phyloP scores from a whole-genome alignment of 2,329 filamentous ascomycete species.

The Pseudogymnoascus sp. region DNA sequence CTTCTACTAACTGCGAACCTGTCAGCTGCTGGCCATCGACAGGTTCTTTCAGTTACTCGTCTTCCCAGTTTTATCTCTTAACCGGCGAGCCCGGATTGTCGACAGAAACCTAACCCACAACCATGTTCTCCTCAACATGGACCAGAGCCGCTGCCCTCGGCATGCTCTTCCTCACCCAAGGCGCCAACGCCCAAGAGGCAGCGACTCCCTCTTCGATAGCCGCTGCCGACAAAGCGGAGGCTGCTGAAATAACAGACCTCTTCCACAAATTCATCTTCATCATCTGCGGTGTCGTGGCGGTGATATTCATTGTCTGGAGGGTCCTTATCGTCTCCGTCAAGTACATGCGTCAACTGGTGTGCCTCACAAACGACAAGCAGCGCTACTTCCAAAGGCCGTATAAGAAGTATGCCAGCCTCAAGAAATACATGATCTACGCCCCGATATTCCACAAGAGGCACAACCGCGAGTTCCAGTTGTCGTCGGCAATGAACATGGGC shows the following conservation, averaged over 20 bases:
- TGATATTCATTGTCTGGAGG: slow-evolving; percentile 60
- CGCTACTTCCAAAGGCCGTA: slow-evolving; percentile 64
- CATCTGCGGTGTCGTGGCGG: slow-evolving; percentile 56
- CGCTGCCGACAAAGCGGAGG: slow-evolving; percentile 15
- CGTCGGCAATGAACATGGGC: slow-evolving; percentile 60
- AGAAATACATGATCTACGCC: slow-evolving; percentile 60
- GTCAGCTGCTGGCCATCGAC: slow-evolving; percentile 7
- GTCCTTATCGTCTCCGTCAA: slow-evolving; percentile 51
- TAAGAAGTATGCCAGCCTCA: slow-evolving; percentile 49
- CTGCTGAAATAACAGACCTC: slow-evolving; percentile 38
- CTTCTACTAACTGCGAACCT: neutral
- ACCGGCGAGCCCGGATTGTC: neutral
- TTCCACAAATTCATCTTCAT: slow-evolving; percentile 55
- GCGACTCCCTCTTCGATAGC: neutral
- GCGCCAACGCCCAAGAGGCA: neutral
- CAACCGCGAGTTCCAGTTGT: slow-evolving; percentile 65
- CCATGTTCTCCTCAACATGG: neutral
- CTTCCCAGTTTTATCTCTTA: neutral
- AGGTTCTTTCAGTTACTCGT: neutral
- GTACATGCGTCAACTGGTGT: slow-evolving; percentile 66
- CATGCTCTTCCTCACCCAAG: neutral
- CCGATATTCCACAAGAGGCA: slow-evolving; percentile 69
- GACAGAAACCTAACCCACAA: neutral
- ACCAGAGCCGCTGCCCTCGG: neutral
- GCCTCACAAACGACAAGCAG: slow-evolving; percentile 71